These are phyloP conservation scores for Deinandra increscens DNA, from an alignment of 129 eudicot species.

Conservation along the genomic window DNA sequence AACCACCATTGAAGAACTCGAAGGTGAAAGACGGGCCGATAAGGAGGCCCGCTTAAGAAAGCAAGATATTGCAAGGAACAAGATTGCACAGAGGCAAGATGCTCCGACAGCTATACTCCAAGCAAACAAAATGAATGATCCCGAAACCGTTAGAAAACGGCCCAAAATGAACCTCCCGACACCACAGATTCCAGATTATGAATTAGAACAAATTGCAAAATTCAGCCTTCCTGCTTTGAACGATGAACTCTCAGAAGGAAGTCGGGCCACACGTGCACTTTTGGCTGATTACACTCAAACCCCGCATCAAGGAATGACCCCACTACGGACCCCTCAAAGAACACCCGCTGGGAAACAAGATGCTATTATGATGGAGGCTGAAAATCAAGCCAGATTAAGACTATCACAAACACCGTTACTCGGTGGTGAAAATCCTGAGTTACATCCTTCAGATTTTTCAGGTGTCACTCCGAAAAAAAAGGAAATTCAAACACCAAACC, in stretches of 20 bases:
- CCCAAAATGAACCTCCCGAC: slow-evolving; percentile 91
- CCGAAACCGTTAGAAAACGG: slow-evolving; percentile 83
- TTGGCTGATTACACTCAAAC: slow-evolving; percentile 88
- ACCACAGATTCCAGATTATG: slow-evolving; percentile 97
- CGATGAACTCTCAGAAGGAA: slow-evolving; percentile 87
- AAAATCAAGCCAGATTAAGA: slow-evolving; percentile 81
- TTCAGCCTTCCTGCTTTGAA: slow-evolving; percentile 80
- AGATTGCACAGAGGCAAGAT: slow-evolving; percentile 91
- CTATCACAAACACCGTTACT: slow-evolving; percentile 92
- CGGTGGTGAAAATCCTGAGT: slow-evolving; percentile 93
- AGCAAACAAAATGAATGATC: slow-evolving; percentile 94
- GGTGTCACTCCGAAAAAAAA: slow-evolving; percentile 94
- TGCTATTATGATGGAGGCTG: slow-evolving; percentile 99
- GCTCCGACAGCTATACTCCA: slow-evolving; percentile 88
- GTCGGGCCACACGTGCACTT: slow-evolving; percentile 87
- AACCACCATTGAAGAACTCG: slow-evolving; percentile 88
- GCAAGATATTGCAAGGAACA: slow-evolving; percentile 89
- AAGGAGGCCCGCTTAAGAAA: slow-evolving; percentile 84
- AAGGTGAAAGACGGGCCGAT: slow-evolving; percentile 91
- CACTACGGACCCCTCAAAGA: slow-evolving; percentile 89
- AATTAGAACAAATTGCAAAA: slow-evolving; percentile 88
- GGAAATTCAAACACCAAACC: slow-evolving; percentile 91
- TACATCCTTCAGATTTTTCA: slow-evolving; percentile 95
- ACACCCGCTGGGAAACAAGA: slow-evolving; percentile 93
- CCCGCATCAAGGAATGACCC: slow-evolving; percentile 86